These are phyloP conservation scores for Pholiota molesta DNA, from an alignment of 768 basidiomycete genomes.

Conservation along the genomic window DNA sequence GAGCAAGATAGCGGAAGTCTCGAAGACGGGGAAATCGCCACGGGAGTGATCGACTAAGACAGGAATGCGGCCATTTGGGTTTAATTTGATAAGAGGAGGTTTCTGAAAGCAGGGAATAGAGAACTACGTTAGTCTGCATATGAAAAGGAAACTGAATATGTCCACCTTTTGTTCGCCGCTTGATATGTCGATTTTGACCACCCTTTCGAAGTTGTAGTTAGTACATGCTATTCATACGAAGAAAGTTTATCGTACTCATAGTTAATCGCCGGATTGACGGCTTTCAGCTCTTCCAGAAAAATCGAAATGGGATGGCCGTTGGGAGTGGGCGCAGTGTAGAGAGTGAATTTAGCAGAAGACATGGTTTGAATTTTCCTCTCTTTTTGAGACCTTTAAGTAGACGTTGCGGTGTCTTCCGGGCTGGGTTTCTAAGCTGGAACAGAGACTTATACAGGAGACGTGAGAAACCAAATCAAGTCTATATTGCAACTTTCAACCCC, in stretches of 20 bases:
- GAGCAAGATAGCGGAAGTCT: conserved; percentile 78
- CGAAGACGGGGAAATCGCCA: conserved; percentile 68
- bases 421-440: not conserved
- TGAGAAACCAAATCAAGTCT: too few species aligned
- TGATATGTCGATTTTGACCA: conserved; percentile 54
- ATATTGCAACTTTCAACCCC: too few species aligned
- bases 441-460: not conserved
- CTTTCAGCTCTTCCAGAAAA: conserved; percentile 66
- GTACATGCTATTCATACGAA: not conserved
- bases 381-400: not conserved
- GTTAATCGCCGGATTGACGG: conserved; percentile 46
- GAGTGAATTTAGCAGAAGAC: conserved; percentile 38
- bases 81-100: conserved; percentile 73
- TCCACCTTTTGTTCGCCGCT: conserved; percentile 66
- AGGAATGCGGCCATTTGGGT: conserved; percentile 76
- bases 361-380: conserved; percentile 25
- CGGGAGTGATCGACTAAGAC: conserved; percentile 63
- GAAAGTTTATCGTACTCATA: conserved; percentile 47
- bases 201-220: conserved; percentile 32
- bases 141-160: not conserved
- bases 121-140: too few species aligned
- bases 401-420: not conserved
- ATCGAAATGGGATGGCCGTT: conserved; percentile 56
- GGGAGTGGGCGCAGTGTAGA: conserved; percentile 59
- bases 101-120: not conserved